phyloP scores from a whole-genome alignment of 805 yeast genomes.

The Kluyveromyces siamensis region DNA sequence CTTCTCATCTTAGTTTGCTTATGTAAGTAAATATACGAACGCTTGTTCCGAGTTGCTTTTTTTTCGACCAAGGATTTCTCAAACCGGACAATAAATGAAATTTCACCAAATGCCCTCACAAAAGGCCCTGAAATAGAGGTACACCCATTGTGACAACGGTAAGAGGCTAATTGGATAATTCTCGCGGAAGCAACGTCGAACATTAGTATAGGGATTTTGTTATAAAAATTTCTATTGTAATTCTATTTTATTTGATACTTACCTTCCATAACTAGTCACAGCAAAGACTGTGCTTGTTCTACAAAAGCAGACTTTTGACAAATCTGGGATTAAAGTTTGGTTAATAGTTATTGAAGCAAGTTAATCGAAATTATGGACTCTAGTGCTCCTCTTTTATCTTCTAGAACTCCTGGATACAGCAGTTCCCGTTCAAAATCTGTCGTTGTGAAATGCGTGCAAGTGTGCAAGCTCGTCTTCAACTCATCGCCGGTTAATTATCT shows the following conservation, averaged over 20 bases:
- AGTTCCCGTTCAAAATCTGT: conserved; percentile 3
- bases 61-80: no score
- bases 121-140: neutral
- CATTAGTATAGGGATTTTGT: neutral
- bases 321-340: neutral
- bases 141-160: no score
- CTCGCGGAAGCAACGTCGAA: no score
- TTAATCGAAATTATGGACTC: conserved; percentile 9
- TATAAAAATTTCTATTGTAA: neutral
- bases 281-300: neutral
- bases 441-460: conserved; percentile 16
- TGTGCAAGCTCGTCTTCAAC: conserved; percentile 26
- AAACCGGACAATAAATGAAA: neutral
- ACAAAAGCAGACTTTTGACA: no score
- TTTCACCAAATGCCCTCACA: neutral
- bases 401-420: conserved; percentile 4
- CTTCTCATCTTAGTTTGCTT: neutral
- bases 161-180: no score
- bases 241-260: neutral
- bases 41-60: neutral
- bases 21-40: neutral
- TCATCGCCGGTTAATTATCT: conserved; percentile 72
- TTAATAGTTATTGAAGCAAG: neutral
- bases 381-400: conserved; percentile 13
- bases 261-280: neutral